Evolutionary conservation across 2,329 filamentous ascomycete genomes (phyloP).

Genomic region (Aureobasidium sp.): DNA sequence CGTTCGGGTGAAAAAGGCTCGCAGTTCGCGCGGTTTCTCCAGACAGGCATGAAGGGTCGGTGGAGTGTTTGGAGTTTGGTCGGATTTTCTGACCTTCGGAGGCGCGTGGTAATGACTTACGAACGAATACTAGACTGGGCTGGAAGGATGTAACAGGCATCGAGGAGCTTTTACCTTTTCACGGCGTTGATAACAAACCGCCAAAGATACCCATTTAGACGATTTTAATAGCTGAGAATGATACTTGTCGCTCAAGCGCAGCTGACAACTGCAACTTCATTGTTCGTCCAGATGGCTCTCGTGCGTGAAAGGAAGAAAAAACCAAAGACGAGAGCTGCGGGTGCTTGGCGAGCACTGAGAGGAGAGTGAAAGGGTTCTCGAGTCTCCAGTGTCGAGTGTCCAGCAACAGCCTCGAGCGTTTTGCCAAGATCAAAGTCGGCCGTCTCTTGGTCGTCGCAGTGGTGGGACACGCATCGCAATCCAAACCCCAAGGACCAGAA

Average conservation of each 20-base stretch:
- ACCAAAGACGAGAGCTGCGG: not conserved
- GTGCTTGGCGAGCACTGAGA: not conserved
- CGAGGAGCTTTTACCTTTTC: not conserved
- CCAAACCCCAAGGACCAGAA: not conserved
- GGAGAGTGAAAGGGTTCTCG: no score
- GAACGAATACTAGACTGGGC: not conserved
- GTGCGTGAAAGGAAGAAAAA: not conserved
- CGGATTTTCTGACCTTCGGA: not conserved
- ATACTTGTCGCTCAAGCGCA: not conserved
- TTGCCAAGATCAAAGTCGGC: not conserved
- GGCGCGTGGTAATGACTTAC: not conserved
- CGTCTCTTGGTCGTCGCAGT: not conserved
- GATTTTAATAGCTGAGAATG: not conserved
- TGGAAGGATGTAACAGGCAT: not conserved
- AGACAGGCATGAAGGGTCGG: not conserved
- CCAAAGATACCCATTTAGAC: not conserved
- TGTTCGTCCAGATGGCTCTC: not conserved
- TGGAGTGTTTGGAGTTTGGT: not conserved
- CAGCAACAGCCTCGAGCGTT: not conserved
- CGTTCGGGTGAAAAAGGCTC: slow-evolving; percentile 13
- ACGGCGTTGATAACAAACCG: not conserved
- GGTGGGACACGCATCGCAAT: no score
- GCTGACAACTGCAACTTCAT: not conserved
- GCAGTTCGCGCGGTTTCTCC: not conserved
- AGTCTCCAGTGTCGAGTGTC: not conserved